Evolutionary conservation across 164 flowering plant genomes (phyloP).

Genomic region (Kingdonia uniflora): DNA sequence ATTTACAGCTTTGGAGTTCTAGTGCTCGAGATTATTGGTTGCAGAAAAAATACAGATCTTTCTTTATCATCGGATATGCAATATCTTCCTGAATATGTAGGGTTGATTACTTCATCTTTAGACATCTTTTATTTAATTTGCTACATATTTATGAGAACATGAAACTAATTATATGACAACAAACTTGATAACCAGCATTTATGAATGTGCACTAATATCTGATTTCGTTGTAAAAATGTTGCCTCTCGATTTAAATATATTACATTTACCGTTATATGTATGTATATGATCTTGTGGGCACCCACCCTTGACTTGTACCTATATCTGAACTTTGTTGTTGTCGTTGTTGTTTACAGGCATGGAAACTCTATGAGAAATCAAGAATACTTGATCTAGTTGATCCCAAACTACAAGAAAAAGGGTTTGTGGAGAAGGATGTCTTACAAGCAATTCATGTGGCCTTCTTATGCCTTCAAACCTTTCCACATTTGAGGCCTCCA

Average conservation of each 20-base stretch:
- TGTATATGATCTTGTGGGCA: no score
- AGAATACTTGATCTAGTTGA: constrained; percentile 41
- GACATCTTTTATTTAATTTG: no score
- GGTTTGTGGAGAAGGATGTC: constrained; percentile 37
- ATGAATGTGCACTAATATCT: no score
- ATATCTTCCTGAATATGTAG: constrained; percentile 72
- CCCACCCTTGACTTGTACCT: no score
- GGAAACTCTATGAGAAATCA: constrained; percentile 58
- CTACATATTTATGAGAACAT: no score
- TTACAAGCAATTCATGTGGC: constrained; percentile 42
- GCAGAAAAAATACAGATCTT: constrained; percentile 55
- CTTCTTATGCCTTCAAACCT: constrained; percentile 57
- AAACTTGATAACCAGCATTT: no score
- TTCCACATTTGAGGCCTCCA: constrained; percentile 45
- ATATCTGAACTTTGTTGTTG: not conserved
- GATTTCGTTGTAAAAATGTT: no score
- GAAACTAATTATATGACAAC: no score
- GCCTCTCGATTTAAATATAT: no score
- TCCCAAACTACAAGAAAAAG: constrained; percentile 32
- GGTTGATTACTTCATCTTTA: no score
- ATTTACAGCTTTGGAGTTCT: constrained; percentile 67
- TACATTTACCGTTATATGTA: no score
- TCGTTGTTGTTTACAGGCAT: constrained; percentile 31
- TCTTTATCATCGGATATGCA: constrained; percentile 52
- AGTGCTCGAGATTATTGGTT: constrained; percentile 49